Percentiles rank a stretch among this genome's conserved stretches.
phyloP scores from a whole-genome alignment of 352 stramenopile genomes.

The Discostella stelligera region DNA sequence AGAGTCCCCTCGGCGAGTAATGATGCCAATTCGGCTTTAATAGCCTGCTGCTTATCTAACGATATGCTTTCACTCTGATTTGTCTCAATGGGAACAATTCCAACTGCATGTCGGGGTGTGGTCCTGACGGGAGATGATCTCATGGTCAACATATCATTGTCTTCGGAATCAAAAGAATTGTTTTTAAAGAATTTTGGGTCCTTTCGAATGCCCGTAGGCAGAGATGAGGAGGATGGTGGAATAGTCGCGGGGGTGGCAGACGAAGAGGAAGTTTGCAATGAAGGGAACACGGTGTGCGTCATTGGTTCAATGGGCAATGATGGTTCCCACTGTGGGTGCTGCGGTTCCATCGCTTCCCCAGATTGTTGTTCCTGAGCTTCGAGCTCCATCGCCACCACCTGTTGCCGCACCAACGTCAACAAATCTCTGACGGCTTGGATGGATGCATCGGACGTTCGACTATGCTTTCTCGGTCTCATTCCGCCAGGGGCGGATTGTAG shows the following conservation, averaged over 20 bases:
- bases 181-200: not conserved
- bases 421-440: conserved; percentile 42
- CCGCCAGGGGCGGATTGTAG: not conserved
- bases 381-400: conserved; percentile 11
- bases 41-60: conserved; percentile 15
- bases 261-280: not conserved
- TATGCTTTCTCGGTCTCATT: conserved; percentile 11
- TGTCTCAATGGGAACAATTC: not conserved
- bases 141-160: not conserved
- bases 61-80: not conserved
- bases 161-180: not conserved
- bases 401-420: conserved; percentile 29
- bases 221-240: not conserved
- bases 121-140: conserved; percentile 2
- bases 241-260: not conserved
- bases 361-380: not conserved
- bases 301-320: not conserved
- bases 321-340: not conserved
- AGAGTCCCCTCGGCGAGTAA: conserved; percentile 74
- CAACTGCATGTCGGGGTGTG: not conserved
- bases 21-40: conserved; percentile 66
- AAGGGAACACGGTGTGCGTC: not conserved
- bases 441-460: conserved; percentile 24
- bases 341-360: not conserved
- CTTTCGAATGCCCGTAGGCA: not conserved